These are phyloP conservation scores for Sarocladium oryzae DNA, from an alignment of 2,329 filamentous ascomycete genomes.

Conservation along the genomic window DNA sequence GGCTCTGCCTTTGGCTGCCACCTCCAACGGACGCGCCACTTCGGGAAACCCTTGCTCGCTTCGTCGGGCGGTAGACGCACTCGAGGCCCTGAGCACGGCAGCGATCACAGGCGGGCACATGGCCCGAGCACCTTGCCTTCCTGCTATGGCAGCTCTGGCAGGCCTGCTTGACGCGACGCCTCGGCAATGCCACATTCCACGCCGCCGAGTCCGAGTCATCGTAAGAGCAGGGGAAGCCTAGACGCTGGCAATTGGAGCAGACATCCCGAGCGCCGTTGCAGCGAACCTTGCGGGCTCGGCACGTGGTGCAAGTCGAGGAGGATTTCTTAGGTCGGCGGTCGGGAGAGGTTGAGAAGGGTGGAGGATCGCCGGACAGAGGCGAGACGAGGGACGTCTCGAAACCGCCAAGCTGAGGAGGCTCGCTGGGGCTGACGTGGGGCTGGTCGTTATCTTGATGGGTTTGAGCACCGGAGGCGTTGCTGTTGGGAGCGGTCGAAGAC, in stretches of 20 bases:
- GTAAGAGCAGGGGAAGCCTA: constrained; percentile 52
- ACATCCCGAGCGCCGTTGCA: constrained; percentile 48
- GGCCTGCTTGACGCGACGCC: constrained; percentile 49
- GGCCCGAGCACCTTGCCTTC: constrained; percentile 53
- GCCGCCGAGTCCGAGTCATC: constrained; percentile 34
- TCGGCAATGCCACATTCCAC: constrained; percentile 39
- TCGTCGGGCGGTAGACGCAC: constrained; percentile 47
- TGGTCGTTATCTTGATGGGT: constrained; percentile 4
- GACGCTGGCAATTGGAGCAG: constrained; percentile 52
- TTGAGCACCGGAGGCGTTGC: not conserved
- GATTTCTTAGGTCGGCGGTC: constrained; percentile 34
- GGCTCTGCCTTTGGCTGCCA: constrained; percentile 18
- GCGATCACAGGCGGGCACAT: constrained; percentile 46
- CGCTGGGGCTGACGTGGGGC: not conserved
- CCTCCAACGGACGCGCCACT: constrained; percentile 17
- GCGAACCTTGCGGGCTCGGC: constrained; percentile 50
- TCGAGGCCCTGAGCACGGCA: constrained; percentile 46
- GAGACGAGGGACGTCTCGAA: not conserved
- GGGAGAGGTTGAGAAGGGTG: constrained; percentile 15
- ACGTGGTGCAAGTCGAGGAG: constrained; percentile 46
- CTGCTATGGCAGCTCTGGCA: constrained; percentile 52
- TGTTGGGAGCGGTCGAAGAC: not conserved
- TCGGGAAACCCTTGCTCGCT: constrained; percentile 27
- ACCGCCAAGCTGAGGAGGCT: not conserved
- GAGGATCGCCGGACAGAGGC: not conserved